phyloP scores from a whole-genome alignment of 371 early-diverging fungal species.

The Mucor mucedo region DNA sequence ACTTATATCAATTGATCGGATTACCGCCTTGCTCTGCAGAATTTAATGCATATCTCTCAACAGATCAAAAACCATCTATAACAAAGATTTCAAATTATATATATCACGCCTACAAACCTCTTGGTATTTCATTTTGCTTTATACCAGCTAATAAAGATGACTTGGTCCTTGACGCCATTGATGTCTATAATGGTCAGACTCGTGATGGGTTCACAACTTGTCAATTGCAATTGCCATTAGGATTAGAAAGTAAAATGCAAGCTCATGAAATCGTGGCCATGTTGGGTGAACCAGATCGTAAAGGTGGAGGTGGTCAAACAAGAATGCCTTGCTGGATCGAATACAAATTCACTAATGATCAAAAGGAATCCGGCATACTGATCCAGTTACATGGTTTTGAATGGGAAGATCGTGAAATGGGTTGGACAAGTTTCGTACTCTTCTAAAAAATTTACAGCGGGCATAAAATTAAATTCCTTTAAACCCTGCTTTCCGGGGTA shows the following conservation, averaged over 20 bases:
- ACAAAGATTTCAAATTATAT: conserved; percentile 30
- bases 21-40: conserved; percentile 4
- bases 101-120: conserved; percentile 45
- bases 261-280: conserved; percentile 51
- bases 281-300: conserved; percentile 54
- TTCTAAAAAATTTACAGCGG: neutral
- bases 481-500: no score
- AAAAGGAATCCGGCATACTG: conserved; percentile 37
- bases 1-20: conserved; percentile 19
- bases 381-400: conserved; percentile 54
- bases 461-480: no score
- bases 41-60: conserved; percentile 2
- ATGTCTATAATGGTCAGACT: conserved; percentile 50
- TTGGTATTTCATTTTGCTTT: conserved; percentile 53
- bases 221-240: conserved; percentile 30
- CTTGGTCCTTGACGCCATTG: conserved; percentile 41
- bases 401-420: conserved; percentile 60
- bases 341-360: conserved; percentile 36
- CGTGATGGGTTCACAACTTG: conserved; percentile 46
- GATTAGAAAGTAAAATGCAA: conserved; percentile 31
- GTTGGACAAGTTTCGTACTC: conserved; percentile 45
- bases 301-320: conserved; percentile 53
- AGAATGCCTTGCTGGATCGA: conserved; percentile 56
- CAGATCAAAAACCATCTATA: conserved; percentile 19
- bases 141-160: conserved; percentile 3